A percentile compares a stretch with the other conserved stretches of the same genome.
Conservation (phyloP, 768 basidiomycete genomes). For the Tricholoma sp. region DNA sequence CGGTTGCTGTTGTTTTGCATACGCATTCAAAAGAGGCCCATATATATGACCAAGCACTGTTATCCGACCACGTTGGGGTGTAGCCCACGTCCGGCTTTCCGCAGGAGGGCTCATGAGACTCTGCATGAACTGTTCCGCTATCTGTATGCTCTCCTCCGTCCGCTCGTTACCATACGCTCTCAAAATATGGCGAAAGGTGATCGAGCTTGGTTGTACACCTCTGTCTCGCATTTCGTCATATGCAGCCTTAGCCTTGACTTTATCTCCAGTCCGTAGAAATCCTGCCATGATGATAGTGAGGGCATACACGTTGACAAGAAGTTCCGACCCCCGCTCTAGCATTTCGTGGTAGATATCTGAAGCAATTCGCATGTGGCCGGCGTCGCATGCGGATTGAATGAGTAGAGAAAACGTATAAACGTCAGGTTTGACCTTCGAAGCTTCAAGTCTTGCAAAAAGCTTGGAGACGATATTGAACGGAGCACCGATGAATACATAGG, state of each 20-base stretch:
- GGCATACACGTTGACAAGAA: slow-evolving; percentile 50
- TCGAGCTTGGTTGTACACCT: slow-evolving; percentile 60
- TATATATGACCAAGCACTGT: slow-evolving; percentile 51
- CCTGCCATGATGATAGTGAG: slow-evolving; percentile 75
- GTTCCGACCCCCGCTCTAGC: slow-evolving; percentile 31
- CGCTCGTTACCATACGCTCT: slow-evolving; percentile 50
- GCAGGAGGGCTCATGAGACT: slow-evolving; percentile 36
- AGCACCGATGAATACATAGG: slow-evolving; percentile 75
- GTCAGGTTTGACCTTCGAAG: slow-evolving; percentile 51
- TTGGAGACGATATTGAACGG: slow-evolving; percentile 61
- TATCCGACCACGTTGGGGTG: slow-evolving; percentile 30
- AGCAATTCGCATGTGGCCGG: slow-evolving; percentile 59
- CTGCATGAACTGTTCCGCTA: slow-evolving; percentile 65
- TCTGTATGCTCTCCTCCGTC: slow-evolving; percentile 42
- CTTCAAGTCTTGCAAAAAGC: slow-evolving; percentile 54
- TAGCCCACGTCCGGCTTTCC: slow-evolving; percentile 33
- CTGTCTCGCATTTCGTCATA: slow-evolving; percentile 68
- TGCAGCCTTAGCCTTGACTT: slow-evolving; percentile 50
- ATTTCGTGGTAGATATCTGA: slow-evolving; percentile 64
- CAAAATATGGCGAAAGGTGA: slow-evolving; percentile 68
- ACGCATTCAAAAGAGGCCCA: slow-evolving; percentile 54
- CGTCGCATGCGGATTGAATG: slow-evolving; percentile 79
- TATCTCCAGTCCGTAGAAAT: slow-evolving; percentile 54
- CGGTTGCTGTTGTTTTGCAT: slow-evolving; percentile 36
- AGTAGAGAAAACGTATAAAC: slow-evolving; percentile 64